Conservation (phyloP, 805 yeast genomes). For the Yarrowia sp. region DNA sequence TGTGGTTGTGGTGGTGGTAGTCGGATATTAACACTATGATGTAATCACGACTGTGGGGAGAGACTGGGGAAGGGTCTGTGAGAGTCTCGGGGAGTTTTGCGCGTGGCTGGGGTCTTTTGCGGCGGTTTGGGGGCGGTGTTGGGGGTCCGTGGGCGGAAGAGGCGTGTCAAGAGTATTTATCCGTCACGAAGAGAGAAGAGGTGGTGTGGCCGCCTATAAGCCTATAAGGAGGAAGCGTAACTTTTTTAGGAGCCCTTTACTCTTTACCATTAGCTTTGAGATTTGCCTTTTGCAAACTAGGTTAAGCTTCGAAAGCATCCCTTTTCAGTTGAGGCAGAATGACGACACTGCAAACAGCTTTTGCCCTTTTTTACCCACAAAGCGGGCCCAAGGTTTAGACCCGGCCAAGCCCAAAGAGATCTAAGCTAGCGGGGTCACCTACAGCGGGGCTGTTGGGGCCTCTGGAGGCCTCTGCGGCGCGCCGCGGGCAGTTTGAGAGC, state of each 20-base stretch:
- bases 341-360: conserved; percentile 22
- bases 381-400: conserved; percentile 1
- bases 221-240: conserved; percentile 21
- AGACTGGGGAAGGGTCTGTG: neutral
- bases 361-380: too few species aligned
- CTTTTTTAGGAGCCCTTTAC: conserved; percentile 1
- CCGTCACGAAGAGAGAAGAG: conserved; percentile 33
- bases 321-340: conserved; percentile 25
- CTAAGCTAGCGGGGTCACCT: neutral
- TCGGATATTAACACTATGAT: neutral
- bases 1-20: neutral
- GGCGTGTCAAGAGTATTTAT: neutral
- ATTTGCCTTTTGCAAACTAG: neutral
- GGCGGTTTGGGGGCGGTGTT: neutral
- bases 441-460: conserved; percentile 9
- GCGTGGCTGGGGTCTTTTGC: neutral
- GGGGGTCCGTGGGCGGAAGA: neutral
- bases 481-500: neutral
- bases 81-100: neutral
- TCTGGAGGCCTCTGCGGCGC: too few species aligned
- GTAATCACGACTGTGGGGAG: neutral
- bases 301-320: neutral
- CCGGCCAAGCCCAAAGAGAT: neutral
- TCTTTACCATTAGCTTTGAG: neutral
- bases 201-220: conserved; percentile 19